Conservation (phyloP, 805 yeast genomes). For the Maudiozyma turicensis region DNA sequence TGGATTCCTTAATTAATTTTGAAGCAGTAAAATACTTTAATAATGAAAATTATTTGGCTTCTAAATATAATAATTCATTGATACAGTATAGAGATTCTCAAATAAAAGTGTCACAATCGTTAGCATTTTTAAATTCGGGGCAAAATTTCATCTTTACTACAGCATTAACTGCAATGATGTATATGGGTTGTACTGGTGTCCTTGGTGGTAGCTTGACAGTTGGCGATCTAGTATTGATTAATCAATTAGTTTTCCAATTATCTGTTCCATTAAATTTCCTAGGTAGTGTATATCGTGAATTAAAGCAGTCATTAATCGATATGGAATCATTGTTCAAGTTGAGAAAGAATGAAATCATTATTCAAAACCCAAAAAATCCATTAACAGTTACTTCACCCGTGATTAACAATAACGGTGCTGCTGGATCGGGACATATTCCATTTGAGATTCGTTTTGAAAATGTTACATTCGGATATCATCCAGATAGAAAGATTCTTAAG, state of each 20-base stretch:
- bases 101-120: slow-evolving; percentile 74
- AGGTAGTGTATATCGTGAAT: slow-evolving; percentile 91
- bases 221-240: slow-evolving; percentile 89
- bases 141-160: slow-evolving; percentile 74
- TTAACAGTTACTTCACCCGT: slow-evolving; percentile 32
- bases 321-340: slow-evolving; percentile 91
- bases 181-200: slow-evolving; percentile 94
- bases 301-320: slow-evolving; percentile 85
- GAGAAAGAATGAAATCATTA: slow-evolving; percentile 61
- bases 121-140: slow-evolving; percentile 70
- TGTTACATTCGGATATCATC: slow-evolving; percentile 86
- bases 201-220: slow-evolving; percentile 72
- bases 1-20: slow-evolving; percentile 87
- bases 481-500: slow-evolving; percentile 73
- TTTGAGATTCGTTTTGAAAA: slow-evolving; percentile 84
- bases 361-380: slow-evolving; percentile 57
- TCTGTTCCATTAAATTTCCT: slow-evolving; percentile 90
- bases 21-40: slow-evolving; percentile 93
- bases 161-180: slow-evolving; percentile 95
- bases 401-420: not conserved
- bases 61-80: slow-evolving; percentile 70
- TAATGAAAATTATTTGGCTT: slow-evolving; percentile 72
- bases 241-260: slow-evolving; percentile 91
- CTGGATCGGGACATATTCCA: slow-evolving; percentile 25
- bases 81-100: slow-evolving; percentile 57